phyloP scores from a whole-genome alignment of 192 early-diverging fungal species.

The Backusella sp. region DNA sequence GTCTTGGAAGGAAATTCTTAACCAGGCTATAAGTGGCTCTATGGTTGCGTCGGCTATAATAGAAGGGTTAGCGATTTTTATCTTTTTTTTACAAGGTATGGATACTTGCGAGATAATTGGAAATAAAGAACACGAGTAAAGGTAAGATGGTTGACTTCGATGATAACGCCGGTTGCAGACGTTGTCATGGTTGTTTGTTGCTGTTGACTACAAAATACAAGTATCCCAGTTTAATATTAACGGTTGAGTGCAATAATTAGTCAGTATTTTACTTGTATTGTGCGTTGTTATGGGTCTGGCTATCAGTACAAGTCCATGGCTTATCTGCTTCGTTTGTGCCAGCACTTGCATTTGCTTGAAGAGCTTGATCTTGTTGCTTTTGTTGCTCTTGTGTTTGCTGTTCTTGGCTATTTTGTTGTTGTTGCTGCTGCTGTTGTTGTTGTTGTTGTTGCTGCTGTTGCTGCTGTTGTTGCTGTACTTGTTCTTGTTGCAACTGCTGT shows the following conservation, averaged over 20 bases:
- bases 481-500: not conserved
- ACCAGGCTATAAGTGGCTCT: constrained; percentile 37
- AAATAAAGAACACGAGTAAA: constrained; percentile 32
- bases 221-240: not conserved
- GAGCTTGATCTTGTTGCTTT: not conserved
- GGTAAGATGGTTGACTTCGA: constrained; percentile 32
- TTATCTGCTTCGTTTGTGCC: not conserved
- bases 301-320: not conserved
- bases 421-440: not conserved
- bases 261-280: not conserved
- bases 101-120: constrained; percentile 30
- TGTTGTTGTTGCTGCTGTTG: not conserved
- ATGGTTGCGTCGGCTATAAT: constrained; percentile 36
- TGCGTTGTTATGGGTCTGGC: not conserved
- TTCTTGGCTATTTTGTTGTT: not conserved
- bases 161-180: constrained; percentile 19
- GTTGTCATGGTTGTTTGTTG: not conserved
- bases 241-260: not conserved
- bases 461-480: not conserved
- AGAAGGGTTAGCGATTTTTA: not conserved
- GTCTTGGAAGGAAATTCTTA: constrained; percentile 35
- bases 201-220: not conserved
- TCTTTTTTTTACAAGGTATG: not conserved
- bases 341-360: not conserved
- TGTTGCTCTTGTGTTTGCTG: not conserved